Evolutionary conservation across 192 early-diverging fungal genomes (phyloP), one percentile per base, ranked within the genome.

Genomic region (Backusella circina): DNA sequence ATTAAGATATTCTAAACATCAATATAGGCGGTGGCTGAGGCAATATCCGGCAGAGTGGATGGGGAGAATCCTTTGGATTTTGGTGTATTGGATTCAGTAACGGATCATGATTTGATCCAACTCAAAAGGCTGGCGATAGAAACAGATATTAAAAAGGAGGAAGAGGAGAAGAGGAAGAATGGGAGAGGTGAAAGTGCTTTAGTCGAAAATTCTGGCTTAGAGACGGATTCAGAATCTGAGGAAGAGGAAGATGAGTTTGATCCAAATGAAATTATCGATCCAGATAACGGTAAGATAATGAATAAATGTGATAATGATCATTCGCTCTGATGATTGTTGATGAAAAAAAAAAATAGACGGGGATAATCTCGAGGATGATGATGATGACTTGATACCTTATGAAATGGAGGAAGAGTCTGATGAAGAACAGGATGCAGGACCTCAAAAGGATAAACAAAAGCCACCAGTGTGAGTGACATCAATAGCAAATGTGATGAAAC

Each of bases 311-410:
- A n/a, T 10, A 2, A 10, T 50, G 5, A 71, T 13, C 23, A 36
- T 21, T n/a, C 1, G 23, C 4, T 44, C 36, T 44, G 23, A 32
- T 54, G 2, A 47, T 35, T 12, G 16, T n/a, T 2, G 9, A 10
- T 38, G 30, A 30, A 73, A 33, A 51, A n/a, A n/a, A n/a, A n/a
- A n/a, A n/a, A n/a, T 28, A 51, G 47, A 71, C 0, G 41, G 16
- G 5, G 41, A 37, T 12, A 36, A 73, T 5, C 15, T 32, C 3
- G 54, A 73, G 15, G 54, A 54, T 36, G 50, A 41, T 3, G 73
- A 67, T 5, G 54, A 61, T 65, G 73, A 66, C 12, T 66, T 74
- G 37, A 28, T 66, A 65, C 61, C 73, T 41, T 74, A 74, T 70
- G n/a, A 23, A 47, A 70, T 70, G 69, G 69, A 70, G 2, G 69